Conservation (phyloP, 495 filamentous ascomycete genomes). For the Lepidopterella palustris region DNA sequence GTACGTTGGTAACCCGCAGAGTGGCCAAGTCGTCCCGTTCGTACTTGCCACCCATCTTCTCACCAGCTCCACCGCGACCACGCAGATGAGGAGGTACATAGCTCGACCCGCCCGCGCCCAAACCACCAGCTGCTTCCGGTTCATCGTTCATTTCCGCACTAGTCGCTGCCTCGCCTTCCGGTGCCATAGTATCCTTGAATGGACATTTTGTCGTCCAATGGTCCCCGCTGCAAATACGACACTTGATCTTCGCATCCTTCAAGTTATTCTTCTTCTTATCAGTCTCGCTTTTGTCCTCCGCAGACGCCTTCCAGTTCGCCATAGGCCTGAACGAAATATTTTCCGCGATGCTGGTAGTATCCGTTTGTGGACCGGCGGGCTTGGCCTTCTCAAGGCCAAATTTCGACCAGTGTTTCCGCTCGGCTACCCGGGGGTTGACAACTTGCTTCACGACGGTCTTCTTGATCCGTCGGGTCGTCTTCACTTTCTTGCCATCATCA, state of each 20-base stretch:
- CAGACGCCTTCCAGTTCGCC: conserved; percentile 79
- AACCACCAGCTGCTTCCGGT: conserved; percentile 44
- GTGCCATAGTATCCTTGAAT: conserved; percentile 76
- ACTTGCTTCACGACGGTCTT: conserved; percentile 80
- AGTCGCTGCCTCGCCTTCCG: conserved; percentile 54
- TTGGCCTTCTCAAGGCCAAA: conserved; percentile 81
- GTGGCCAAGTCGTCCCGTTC: conserved; percentile 96
- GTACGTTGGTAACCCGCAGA: conserved; percentile 91
- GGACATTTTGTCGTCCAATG: conserved; percentile 97
- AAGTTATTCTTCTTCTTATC: conserved; percentile 76
- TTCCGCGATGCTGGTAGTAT: conserved; percentile 90
- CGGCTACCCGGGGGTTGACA: conserved; percentile 93
- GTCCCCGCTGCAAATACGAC: conserved; percentile 95
- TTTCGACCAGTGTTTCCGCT: conserved; percentile 85
- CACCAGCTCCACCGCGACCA: conserved; percentile 61
- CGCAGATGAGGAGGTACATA: conserved; percentile 92
- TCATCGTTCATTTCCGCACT: conserved; percentile 51
- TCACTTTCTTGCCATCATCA: conserved; percentile 90
- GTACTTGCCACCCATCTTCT: conserved; percentile 89
- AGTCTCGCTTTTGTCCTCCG: conserved; percentile 59
- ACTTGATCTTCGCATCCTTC: conserved; percentile 99
- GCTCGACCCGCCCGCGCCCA: conserved; percentile 63
- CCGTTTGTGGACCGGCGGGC: conserved; percentile 58
- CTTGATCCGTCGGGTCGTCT: conserved; percentile 89
- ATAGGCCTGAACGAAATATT: conserved; percentile 93